Evolutionary conservation across 257 asterid genomes (phyloP), one percentile per base, ranked within the genome.

Genomic region (Lithospermum erythrorhizon): DNA sequence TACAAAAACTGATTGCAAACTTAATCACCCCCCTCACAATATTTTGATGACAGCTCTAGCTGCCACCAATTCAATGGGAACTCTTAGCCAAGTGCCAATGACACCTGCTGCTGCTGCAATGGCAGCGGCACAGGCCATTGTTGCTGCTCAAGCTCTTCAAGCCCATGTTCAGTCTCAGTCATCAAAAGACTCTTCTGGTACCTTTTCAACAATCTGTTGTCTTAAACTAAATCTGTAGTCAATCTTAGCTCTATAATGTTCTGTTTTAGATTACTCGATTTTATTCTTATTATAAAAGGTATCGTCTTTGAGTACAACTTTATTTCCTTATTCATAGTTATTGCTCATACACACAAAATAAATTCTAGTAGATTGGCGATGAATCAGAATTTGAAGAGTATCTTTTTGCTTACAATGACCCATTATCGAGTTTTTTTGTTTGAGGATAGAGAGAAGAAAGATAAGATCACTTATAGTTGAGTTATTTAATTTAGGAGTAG

Each of bases 101-200:
- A 94, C 97, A 53, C 98, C 98, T 65, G 89, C 98, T 74, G 97
- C 98, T 65, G 98, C 98, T 74, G 98, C 98, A 52, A 88, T 93
- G 98, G 98, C 98, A 66, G 98, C 98, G 76, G 98, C 98, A 61
- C 97, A 86, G 80, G 98, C 98, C 57, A 93, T 93, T 82, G 97
- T 93, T 80, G 94, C 98, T 71, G 98, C 98, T 56, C 97, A 86
- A 74, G 87, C 95, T 25, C 93, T 91, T 79, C 97, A 91, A 76
- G 98, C 98, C 37, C 82, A 70, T 18, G 81, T 79, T 21, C 82
- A 87, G 75, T 82, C 84, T 24, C 84, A 78, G 70, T 76, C 86
- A 60, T 55, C 70, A 65, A 88, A 81, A 72, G 86, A 75, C 48
- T 67, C 83, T 21, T 68, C 86, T 59, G 85, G 98, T 91, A 79